These are phyloP conservation scores for Trichoderma sp. DNA, from an alignment of 2,329 filamentous ascomycete species.

Conservation along the genomic window DNA sequence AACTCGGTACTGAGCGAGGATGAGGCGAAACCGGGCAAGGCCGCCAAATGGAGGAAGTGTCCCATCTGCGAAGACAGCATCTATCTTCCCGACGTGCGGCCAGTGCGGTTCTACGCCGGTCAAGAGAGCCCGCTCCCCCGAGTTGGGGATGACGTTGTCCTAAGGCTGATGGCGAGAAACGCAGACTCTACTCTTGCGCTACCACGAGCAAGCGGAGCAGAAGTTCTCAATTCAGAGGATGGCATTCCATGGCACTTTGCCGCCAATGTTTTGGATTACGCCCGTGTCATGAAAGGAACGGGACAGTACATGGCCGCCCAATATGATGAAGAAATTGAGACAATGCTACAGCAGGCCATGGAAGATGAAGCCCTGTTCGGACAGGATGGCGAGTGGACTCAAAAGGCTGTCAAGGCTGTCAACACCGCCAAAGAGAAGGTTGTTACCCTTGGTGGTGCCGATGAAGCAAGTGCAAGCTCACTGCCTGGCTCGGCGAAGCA, in stretches of 20 bases:
- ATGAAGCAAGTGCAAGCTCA: constrained; percentile 24
- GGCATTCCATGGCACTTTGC: constrained; percentile 94
- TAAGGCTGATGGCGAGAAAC: constrained; percentile 79
- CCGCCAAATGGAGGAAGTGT: constrained; percentile 85
- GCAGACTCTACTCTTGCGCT: constrained; percentile 81
- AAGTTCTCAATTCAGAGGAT: constrained; percentile 64
- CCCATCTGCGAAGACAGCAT: constrained; percentile 93
- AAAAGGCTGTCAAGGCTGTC: constrained; percentile 75
- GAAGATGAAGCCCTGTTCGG: constrained; percentile 91
- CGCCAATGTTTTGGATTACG: constrained; percentile 91
- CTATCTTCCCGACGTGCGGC: constrained; percentile 85
- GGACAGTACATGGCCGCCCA: constrained; percentile 82
- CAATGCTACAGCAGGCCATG: constrained; percentile 71
- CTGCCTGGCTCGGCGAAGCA: constrained; percentile 25
- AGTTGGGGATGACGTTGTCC: constrained; percentile 83
- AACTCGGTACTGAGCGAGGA: constrained; percentile 73
- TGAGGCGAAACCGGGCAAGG: constrained; percentile 65
- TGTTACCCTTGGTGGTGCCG: constrained; percentile 40
- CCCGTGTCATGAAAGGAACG: constrained; percentile 91
- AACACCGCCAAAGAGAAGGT: constrained; percentile 73
- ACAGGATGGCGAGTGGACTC: constrained; percentile 89
- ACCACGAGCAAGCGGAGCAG: constrained; percentile 73
- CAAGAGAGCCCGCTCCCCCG: constrained; percentile 79
- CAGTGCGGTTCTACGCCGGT: constrained; percentile 86
- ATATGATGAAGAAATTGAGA: constrained; percentile 73